Evolutionary conservation across 2,329 filamentous ascomycete species (phyloP).

Genomic region (Cladosporium sp.): DNA sequence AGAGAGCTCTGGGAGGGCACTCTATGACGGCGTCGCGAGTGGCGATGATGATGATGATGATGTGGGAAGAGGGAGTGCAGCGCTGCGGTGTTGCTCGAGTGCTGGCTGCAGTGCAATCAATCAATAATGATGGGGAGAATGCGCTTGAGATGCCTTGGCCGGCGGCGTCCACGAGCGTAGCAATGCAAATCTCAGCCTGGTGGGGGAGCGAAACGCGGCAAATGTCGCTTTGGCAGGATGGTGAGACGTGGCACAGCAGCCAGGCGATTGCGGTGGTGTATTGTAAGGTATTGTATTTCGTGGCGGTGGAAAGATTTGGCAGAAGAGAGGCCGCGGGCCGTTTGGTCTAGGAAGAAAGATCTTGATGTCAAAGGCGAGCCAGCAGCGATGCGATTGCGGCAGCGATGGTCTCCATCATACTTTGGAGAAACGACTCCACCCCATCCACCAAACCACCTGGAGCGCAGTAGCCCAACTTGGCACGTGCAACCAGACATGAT

Average conservation of each 20-base stretch:
- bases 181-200: background rate
- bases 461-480: slow-evolving; percentile 3
- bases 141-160: background rate
- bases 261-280: background rate
- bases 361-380: background rate
- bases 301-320: background rate
- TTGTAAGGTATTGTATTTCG: background rate
- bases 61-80: background rate
- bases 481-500: background rate
- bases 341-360: background rate
- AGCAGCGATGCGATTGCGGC: background rate
- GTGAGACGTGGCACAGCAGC: background rate
- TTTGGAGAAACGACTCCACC: background rate
- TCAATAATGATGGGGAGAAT: too few relatives aligned
- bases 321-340: background rate
- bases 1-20: background rate
- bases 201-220: background rate
- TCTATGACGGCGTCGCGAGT: slow-evolving; percentile 12
- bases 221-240: background rate
- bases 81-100: background rate
- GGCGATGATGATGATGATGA: slow-evolving; percentile 6
- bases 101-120: background rate
- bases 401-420: background rate
- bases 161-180: background rate
- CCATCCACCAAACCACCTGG: background rate